Evolutionary conservation across 768 basidiomycete species (phyloP).

Genomic region (Rhizopogon roseolus): DNA sequence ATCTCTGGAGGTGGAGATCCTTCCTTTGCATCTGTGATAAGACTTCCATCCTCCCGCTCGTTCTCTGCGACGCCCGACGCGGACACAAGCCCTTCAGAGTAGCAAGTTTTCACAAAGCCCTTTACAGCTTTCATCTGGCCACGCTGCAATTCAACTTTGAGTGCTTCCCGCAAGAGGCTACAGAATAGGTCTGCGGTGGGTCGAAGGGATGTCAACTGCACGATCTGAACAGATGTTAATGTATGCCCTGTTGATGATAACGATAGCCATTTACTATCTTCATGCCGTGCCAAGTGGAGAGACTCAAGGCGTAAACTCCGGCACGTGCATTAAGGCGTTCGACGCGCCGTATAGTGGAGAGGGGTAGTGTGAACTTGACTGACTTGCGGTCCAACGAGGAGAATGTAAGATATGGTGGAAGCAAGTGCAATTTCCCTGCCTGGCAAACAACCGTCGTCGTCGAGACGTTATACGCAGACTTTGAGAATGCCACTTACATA

Average conservation of each 20-base stretch:
- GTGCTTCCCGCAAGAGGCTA: constrained; percentile 77
- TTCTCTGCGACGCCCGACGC: constrained; percentile 54
- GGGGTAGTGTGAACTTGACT: constrained; percentile 84
- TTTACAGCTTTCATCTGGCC: constrained; percentile 94
- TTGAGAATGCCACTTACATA: constrained; percentile 59
- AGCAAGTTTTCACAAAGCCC: constrained; percentile 86
- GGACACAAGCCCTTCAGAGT: constrained; percentile 84
- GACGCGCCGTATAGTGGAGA: constrained; percentile 89
- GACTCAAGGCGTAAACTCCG: constrained; percentile 93
- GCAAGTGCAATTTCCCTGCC: constrained; percentile 88
- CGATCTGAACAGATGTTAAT: constrained; percentile 44
- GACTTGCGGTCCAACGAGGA: constrained; percentile 88
- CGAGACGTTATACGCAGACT: background rate
- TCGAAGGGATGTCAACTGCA: constrained; percentile 89
- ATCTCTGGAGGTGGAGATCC: constrained; percentile 40
- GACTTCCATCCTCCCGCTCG: constrained; percentile 65
- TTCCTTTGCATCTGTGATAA: constrained; percentile 51
- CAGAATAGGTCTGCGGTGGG: constrained; percentile 95
- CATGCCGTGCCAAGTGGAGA: constrained; percentile 91
- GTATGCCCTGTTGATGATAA: background rate
- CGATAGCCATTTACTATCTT: constrained; percentile 60
- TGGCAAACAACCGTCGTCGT: constrained; percentile 22
- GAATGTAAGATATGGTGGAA: constrained; percentile 89
- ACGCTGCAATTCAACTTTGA: constrained; percentile 84
- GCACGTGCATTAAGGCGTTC: constrained; percentile 91